A percentile compares a stretch with the other conserved stretches of the same genome.
Evolutionary conservation across 176 grass and related monocot species (phyloP).

Genomic region (Themeda triandra): DNA sequence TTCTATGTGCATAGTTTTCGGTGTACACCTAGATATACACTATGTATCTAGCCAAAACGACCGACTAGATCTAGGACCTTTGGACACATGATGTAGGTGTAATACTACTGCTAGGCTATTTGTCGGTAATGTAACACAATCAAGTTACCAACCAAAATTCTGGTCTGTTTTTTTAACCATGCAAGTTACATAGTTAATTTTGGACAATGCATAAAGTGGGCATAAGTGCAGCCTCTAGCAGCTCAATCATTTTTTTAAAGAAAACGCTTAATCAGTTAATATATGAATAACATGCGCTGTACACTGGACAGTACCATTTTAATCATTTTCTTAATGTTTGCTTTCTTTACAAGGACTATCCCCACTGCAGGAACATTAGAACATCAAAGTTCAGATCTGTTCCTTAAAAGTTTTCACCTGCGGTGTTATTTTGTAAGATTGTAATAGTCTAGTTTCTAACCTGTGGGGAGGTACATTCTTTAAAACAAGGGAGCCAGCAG

Average conservation of each 20-base stretch:
- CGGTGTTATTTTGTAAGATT: not conserved
- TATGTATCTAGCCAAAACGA: not conserved
- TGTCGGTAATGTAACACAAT: not conserved
- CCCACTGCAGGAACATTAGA: not conserved
- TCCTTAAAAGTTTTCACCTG: not conserved
- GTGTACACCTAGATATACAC: not conserved
- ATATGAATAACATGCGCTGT: not conserved
- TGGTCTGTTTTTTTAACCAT: not conserved
- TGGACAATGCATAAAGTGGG: not conserved
- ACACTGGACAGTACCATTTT: not conserved
- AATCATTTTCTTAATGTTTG: not conserved
- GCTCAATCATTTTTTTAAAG: not conserved
- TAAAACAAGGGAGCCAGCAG: conserved; percentile 89
- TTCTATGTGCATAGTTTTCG: not conserved
- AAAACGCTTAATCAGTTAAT: not conserved
- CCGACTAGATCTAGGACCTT: not conserved
- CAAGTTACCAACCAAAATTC: not conserved
- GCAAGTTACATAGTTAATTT: not conserved
- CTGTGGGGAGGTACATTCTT: conserved; percentile 97
- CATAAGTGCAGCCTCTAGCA: not conserved
- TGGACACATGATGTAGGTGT: not conserved
- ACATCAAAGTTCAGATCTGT: not conserved
- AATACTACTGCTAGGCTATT: not conserved
- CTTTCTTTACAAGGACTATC: not conserved
- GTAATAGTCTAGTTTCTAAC: conserved; percentile 35